Percentiles rank a stretch among this genome's conserved stretches.
phyloP scores from a whole-genome alignment of 306 rosid species.

The Vachellia collinsii region DNA sequence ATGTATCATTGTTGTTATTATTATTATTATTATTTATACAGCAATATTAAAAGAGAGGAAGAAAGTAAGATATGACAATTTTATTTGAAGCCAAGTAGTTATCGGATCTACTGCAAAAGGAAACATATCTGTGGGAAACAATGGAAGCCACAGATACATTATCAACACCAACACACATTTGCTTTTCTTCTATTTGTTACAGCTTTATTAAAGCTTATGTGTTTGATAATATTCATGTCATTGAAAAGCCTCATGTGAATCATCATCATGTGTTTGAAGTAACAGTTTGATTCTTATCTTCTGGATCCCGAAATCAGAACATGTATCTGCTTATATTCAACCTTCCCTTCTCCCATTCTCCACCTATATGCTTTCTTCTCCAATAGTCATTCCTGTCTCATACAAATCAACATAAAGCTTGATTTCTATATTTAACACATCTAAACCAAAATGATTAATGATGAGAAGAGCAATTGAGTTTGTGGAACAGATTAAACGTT shows the following conservation, averaged over 20 bases:
- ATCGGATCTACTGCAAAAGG: slow-evolving; percentile 30
- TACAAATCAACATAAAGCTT: neutral
- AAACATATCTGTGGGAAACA: slow-evolving; percentile 31
- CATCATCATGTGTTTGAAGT: neutral
- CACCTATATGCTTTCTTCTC: neutral
- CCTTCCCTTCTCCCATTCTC: neutral
- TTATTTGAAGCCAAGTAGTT: neutral
- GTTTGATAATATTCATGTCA: neutral
- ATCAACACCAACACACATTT: slow-evolving; percentile 4
- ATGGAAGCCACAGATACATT: slow-evolving; percentile 28
- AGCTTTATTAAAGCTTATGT: neutral
- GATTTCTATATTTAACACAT: neutral
- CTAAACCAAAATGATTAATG: neutral
- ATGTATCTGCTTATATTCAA: slow-evolving; percentile 37
- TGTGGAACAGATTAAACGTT: neutral
- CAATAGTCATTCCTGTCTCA: neutral
- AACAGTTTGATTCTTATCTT: slow-evolving; percentile 32
- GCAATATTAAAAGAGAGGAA: neutral
- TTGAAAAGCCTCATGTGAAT: neutral
- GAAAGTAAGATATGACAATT: neutral
- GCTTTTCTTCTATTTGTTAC: neutral
- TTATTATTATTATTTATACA: no score
- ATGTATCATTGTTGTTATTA: no score
- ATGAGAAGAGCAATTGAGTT: neutral
- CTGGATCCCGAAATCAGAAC: slow-evolving; percentile 38